These are phyloP conservation scores for Malassezia yamatoensis DNA, from an alignment of 1,284 basidiomycete species.

Conservation along the genomic window DNA sequence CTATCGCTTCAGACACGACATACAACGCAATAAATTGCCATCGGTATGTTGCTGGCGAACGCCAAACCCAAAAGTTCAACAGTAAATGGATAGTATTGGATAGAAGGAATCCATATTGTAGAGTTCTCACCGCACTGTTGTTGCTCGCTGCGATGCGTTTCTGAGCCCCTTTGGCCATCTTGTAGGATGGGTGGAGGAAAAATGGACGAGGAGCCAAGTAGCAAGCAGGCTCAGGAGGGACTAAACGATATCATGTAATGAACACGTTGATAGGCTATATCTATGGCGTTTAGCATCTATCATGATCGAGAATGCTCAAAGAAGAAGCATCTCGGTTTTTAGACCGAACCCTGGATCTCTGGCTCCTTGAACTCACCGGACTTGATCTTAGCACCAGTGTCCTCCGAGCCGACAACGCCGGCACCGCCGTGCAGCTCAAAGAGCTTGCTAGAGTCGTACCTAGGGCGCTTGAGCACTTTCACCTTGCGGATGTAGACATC, in stretches of 20 bases:
- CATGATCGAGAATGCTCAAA: no score
- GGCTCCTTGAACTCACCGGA: slow-evolving; percentile 84
- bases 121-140: slow-evolving; percentile 26
- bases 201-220: no score
- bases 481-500: slow-evolving; percentile 93
- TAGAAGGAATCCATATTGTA: slow-evolving; percentile 36
- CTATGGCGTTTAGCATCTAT: background rate
- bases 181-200: background rate
- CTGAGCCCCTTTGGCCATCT: slow-evolving; percentile 22
- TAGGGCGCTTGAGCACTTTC: slow-evolving; percentile 84
- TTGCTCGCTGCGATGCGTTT: slow-evolving; percentile 34
- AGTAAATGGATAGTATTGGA: slow-evolving; percentile 35
- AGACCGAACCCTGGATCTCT: slow-evolving; percentile 65
- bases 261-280: no score
- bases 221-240: no score
- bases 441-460: slow-evolving; percentile 88
- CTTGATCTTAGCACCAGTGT: slow-evolving; percentile 73
- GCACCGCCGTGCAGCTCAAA: slow-evolving; percentile 84
- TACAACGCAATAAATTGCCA: slow-evolving; percentile 23
- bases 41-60: slow-evolving; percentile 8
- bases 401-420: slow-evolving; percentile 53
- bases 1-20: slow-evolving; percentile 37
- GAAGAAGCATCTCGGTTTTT: slow-evolving; percentile 17
- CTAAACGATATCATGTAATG: no score
- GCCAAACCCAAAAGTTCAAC: slow-evolving; percentile 26